phyloP scores from a whole-genome alignment of 2,329 filamentous ascomycete species.

The Thermoascus crustaceus region DNA sequence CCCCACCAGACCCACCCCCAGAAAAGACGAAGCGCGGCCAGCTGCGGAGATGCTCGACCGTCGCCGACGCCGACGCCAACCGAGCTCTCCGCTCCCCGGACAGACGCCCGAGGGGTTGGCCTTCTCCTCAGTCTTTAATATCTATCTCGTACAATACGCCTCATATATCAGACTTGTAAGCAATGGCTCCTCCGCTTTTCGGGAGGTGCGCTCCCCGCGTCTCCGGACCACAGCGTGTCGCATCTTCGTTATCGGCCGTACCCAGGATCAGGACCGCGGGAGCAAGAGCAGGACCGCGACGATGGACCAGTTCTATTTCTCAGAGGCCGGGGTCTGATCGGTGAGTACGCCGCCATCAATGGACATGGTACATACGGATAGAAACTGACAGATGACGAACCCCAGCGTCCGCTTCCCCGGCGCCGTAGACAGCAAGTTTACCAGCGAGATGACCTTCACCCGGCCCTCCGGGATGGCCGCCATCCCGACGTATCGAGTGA shows the following conservation, averaged over 20 bases:
- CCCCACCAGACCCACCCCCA: neutral
- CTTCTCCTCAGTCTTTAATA: conserved; percentile 5
- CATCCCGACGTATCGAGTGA: conserved; percentile 83
- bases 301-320: conserved; percentile 48
- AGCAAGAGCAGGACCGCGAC: conserved; percentile 17
- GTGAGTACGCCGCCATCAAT: conserved; percentile 31
- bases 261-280: no score
- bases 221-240: conserved; percentile 3
- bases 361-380: neutral
- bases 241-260: conserved; percentile 6
- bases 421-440: conserved; percentile 92
- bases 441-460: conserved; percentile 67
- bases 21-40: no score
- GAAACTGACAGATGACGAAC: conserved; percentile 9
- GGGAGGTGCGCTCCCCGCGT: conserved; percentile 8
- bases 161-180: no score
- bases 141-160: conserved; percentile 1
- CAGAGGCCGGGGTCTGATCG: conserved; percentile 52
- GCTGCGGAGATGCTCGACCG: neutral
- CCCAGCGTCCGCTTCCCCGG: conserved; percentile 68
- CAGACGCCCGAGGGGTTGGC: conserved; percentile 1
- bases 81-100: conserved; percentile 17
- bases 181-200: conserved; percentile 14
- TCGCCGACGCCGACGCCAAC: conserved; percentile 22
- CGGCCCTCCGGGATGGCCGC: conserved; percentile 63